A percentile compares a stretch with the other conserved stretches of the same genome.
Evolutionary conservation across 2,329 filamentous ascomycete genomes (phyloP).

Genomic region (Neoascochyta sp.): DNA sequence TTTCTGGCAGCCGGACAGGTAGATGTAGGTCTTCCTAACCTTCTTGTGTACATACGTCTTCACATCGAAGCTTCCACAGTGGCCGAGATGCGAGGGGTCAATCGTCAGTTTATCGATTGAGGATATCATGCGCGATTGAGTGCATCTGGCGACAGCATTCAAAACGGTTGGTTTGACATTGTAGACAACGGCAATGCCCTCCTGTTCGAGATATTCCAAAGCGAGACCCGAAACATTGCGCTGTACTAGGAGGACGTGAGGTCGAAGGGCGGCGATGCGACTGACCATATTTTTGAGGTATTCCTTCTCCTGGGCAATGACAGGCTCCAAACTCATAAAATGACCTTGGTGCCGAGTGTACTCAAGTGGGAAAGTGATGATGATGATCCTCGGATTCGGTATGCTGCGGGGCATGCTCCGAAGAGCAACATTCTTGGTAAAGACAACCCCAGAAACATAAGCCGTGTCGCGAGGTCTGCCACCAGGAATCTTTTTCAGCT

Average conservation of each 20-base stretch:
- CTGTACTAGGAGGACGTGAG: slow-evolving; percentile 85
- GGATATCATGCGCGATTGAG: slow-evolving; percentile 87
- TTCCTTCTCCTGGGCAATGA: slow-evolving; percentile 94
- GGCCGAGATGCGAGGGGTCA: slow-evolving; percentile 69
- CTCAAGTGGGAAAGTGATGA: slow-evolving; percentile 92
- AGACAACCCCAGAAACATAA: slow-evolving; percentile 96
- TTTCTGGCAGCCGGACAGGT: slow-evolving; percentile 82
- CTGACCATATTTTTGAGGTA: slow-evolving; percentile 89
- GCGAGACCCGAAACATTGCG: slow-evolving; percentile 90
- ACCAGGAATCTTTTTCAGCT: slow-evolving; percentile 92
- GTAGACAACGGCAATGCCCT: slow-evolving; percentile 88
- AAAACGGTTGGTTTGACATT: slow-evolving; percentile 96
- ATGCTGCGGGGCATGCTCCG: slow-evolving; percentile 95
- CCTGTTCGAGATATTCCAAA: slow-evolving; percentile 79
- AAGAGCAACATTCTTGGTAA: slow-evolving; percentile 92
- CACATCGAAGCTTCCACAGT: slow-evolving; percentile 85
- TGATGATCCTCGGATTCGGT: slow-evolving; percentile 76
- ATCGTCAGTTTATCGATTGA: slow-evolving; percentile 90
- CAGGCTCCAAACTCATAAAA: slow-evolving; percentile 96
- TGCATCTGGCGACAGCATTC: slow-evolving; percentile 88
- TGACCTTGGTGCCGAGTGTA: slow-evolving; percentile 90
- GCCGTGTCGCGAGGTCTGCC: slow-evolving; percentile 85
- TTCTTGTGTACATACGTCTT: slow-evolving; percentile 88
- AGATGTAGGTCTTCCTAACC: slow-evolving; percentile 91
- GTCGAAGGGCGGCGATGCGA: slow-evolving; percentile 79